Conservation (phyloP, 176 grass and related monocot species). For the Ananas comosus region DNA sequence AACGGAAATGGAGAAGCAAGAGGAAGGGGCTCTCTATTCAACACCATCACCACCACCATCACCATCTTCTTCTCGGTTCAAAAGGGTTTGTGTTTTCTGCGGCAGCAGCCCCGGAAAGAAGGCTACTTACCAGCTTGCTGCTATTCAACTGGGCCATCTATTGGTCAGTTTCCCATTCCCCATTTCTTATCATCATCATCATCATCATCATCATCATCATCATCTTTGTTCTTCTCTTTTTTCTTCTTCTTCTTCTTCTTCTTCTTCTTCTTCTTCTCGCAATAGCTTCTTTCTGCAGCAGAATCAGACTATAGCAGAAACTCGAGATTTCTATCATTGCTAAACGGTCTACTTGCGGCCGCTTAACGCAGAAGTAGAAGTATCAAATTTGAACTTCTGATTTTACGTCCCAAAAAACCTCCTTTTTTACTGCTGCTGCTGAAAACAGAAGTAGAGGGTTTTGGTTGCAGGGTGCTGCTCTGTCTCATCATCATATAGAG, state of each 20-base stretch:
- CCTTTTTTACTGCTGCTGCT: too few relatives aligned
- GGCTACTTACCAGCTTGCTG: constrained; percentile 23
- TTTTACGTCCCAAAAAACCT: too few relatives aligned
- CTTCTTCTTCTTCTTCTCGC: background rate
- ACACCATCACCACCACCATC: background rate
- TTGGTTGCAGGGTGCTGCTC: too few relatives aligned
- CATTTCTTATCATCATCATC: background rate
- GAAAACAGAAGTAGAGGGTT: too few relatives aligned
- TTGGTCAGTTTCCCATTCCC: constrained; percentile 13
- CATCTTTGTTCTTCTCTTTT: background rate
- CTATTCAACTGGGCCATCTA: constrained; percentile 28
- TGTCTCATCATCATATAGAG: too few relatives aligned
- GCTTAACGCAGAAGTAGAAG: too few relatives aligned
- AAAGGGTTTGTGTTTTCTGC: constrained; percentile 27
- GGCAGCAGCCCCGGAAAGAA: constrained; percentile 28
- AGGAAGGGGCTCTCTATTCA: background rate
- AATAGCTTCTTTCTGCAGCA: background rate
- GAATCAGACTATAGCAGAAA: too few relatives aligned
- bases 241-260: background rate
- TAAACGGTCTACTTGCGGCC: too few relatives aligned
- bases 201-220: background rate
- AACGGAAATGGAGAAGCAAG: background rate
- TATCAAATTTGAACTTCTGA: too few relatives aligned
- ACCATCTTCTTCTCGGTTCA: constrained; percentile 14
- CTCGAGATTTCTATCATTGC: too few relatives aligned